These are phyloP conservation scores for Pseudomicrostroma phylloplanum DNA, from an alignment of 1,284 basidiomycete species.

Conservation along the genomic window DNA sequence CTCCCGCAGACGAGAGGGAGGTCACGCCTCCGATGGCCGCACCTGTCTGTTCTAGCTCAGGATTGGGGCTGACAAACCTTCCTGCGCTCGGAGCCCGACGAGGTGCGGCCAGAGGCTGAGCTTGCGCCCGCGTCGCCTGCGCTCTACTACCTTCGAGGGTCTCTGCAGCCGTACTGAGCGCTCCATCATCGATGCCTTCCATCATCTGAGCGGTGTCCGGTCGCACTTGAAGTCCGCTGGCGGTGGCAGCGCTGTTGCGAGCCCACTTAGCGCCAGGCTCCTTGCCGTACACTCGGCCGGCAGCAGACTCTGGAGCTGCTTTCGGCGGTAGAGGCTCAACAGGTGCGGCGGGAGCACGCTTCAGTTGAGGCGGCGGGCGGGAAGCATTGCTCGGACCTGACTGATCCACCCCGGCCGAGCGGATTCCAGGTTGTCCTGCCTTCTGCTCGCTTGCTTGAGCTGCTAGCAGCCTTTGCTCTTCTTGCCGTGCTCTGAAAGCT, in stretches of 20 bases:
- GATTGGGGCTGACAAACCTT: neutral
- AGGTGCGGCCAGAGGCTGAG: neutral
- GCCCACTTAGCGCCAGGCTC: slow-evolving; percentile 3
- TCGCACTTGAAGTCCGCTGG: neutral
- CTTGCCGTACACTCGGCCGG: neutral
- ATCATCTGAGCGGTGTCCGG: neutral
- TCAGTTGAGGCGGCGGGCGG: neutral
- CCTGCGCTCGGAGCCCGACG: neutral
- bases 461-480: neutral
- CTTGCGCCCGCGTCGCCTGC: neutral
- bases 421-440: neutral
- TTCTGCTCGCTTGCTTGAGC: neutral
- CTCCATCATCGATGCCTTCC: neutral
- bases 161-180: neutral
- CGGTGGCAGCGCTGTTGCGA: neutral
- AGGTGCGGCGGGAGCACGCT: neutral
- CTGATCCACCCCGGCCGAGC: neutral
- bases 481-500: neutral
- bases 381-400: neutral
- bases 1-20: neutral
- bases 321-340: neutral
- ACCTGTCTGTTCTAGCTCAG: neutral
- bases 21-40: neutral
- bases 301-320: neutral
- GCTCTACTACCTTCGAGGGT: neutral